Conservation (phyloP, 306 rosid species). For the Quercus agrifolia region DNA sequence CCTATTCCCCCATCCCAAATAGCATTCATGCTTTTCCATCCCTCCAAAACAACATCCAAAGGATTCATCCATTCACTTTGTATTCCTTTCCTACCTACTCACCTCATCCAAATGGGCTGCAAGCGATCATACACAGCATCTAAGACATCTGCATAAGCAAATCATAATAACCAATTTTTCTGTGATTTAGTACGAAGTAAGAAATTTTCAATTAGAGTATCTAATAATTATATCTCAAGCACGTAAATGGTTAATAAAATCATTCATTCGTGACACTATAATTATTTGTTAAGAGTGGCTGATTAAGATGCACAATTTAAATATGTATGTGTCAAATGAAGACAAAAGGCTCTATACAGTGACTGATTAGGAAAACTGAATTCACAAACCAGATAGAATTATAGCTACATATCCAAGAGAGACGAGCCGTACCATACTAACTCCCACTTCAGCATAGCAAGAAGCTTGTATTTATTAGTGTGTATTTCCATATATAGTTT, state of each 20-base stretch:
- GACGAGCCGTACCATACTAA: neutral
- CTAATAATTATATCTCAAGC: neutral
- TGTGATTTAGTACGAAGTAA: neutral
- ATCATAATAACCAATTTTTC: neutral
- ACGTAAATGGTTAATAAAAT: slow-evolving; percentile 2
- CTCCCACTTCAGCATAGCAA: slow-evolving; percentile 24
- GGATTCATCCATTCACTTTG: too few species aligned
- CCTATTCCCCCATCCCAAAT: too few species aligned
- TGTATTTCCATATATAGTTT: neutral
- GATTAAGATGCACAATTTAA: slow-evolving; percentile 38
- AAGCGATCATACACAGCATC: too few species aligned
- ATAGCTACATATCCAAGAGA: slow-evolving; percentile 6
- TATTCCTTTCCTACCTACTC: too few species aligned
- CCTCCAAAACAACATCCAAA: too few species aligned
- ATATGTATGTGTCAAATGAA: slow-evolving; percentile 39
- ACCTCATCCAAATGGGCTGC: too few species aligned
- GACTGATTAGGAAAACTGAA: slow-evolving; percentile 39
- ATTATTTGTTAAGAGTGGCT: slow-evolving; percentile 23
- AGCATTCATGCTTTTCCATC: too few species aligned
- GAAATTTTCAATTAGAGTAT: neutral
- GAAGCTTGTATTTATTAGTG: slow-evolving; percentile 15
- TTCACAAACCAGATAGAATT: slow-evolving; percentile 29
- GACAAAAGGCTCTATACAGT: slow-evolving; percentile 45
- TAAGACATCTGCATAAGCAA: too few species aligned
- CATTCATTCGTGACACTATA: slow-evolving; percentile 13